Percentiles rank a stretch among this genome's conserved stretches.
Conservation (phyloP, 2,329 filamentous ascomycete genomes). For the Penicillium frequentans region DNA sequence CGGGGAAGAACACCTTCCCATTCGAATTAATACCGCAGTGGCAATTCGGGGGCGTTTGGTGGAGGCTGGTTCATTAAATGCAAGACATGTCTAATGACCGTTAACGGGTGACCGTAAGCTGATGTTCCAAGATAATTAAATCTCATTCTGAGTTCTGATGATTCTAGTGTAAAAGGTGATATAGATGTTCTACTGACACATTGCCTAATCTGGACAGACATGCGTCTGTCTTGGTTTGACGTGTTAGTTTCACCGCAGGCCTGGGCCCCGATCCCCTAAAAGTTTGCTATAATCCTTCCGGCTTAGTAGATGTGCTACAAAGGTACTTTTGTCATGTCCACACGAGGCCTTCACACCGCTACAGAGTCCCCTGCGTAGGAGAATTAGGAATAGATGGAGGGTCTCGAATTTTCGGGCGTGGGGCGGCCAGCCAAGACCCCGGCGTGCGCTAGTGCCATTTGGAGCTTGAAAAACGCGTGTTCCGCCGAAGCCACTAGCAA, state of each 20-base stretch:
- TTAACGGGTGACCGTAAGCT: not conserved
- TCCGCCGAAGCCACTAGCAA: slow-evolving; percentile 12
- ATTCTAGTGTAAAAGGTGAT: not conserved
- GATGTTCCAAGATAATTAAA: not conserved
- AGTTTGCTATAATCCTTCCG: not conserved
- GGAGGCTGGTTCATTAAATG: not conserved
- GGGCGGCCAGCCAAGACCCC: slow-evolving; percentile 16
- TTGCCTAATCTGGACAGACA: not conserved
- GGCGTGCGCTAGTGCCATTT: slow-evolving; percentile 16
- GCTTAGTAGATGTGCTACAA: not conserved
- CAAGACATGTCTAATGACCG: not conserved
- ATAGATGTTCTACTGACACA: not conserved
- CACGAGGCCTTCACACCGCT: slow-evolving; percentile 10
- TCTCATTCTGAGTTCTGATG: not conserved
- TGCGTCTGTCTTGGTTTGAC: not conserved
- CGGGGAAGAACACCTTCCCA: not conserved
- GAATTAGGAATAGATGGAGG: not conserved
- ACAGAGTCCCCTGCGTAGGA: not conserved
- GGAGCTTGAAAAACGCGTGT: slow-evolving; percentile 26
- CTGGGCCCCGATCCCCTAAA: not conserved
- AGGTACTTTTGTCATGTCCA: not conserved
- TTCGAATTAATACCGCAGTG: not conserved
- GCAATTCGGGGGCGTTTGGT: not conserved
- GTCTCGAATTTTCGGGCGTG: slow-evolving; percentile 12
- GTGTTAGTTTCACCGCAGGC: not conserved